Base-by-base conservation (phyloP, 805 yeast species). In the Wickerhamomyces pijperi region DNA sequence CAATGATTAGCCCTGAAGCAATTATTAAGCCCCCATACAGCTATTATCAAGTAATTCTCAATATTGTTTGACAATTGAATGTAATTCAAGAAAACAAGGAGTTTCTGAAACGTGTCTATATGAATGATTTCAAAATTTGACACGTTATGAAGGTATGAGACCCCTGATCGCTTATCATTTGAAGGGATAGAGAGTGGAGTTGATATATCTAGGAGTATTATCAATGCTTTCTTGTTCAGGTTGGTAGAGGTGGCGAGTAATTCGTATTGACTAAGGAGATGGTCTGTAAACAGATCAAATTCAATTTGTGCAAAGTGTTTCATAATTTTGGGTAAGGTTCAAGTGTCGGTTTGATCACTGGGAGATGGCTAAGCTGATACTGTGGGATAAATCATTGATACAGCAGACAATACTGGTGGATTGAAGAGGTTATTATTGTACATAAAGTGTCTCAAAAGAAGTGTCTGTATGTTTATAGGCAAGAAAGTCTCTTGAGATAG, bases 81-180 rank as follows among this genome's bases (percentile, higher is more conserved):
- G 34, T 28, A 31, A 41, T 32, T 34, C 17, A 19, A 37, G 17
- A 39, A 36, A 1, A 41, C 46, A 8, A 45, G 13, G 16, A 49
- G 32, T 5, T 35, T 28, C 19, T 25, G 25, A 4, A 35, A 11
- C 1, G 34, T 15, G 1, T 28, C n/a, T 4, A 46, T 7, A 8
- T 42, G 39, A 3, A 47, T 32, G 5, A 47, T 15, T 5, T 39
- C 32, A 11, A 42, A 28, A 12, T 34, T 11, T 2, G 28, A 33
- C 4, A 39, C 19, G 3, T 20, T 7, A 7, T 32, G 19, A 8
- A 48, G 37, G 25, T 42, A 50, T 17, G n/a, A 3, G 1, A 48
- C 37, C 1, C 40, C 39, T 5, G 53, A 46, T 25, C 53, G 43
- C 29, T 35, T 21, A 5, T 19, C 4, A 1, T 33, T 39, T 9